Evolutionary conservation across 2,329 filamentous ascomycete genomes (phyloP), one percentile per base, ranked within the genome.

Genomic region (Penicillium vulpinum): DNA sequence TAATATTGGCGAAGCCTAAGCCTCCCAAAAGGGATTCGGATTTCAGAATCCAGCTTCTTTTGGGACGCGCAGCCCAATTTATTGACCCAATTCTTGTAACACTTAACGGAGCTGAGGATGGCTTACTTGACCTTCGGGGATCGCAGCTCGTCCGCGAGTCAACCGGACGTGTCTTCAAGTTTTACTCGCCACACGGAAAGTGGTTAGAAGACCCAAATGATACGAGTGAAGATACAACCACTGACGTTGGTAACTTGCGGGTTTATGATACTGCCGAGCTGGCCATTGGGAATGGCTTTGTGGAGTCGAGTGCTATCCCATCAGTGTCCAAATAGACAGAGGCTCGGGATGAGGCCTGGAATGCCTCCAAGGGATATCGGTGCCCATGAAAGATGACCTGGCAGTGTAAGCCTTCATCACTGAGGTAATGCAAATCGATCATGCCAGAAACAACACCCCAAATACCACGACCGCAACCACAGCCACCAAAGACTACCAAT

Each of bases 1-100:
- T 64, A n/a, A 61, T 68, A 7, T 11, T 61, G 9, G 40, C 58
- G 4, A 24, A 47, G 0, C 62, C 65, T 2, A 70, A 66, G 9
- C 15, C 51, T 2, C 51, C 47, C 0, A 5, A 28, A 1, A 41
- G 40, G 1, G 39, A 38, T 4, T 58, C 60, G 0, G 51, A 52
- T 5, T 43, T 49, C 21, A 57, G 68, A 13, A 6, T 62, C 1
- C 11, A 31, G 3, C 47, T 58, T 0, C 49, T 67, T n/a, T 18
- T 69, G 5, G 44, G 41, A 21, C 52, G 57, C 8, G 68, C 69
- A 0, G 31, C n/a, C 1, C 22, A 11, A 0, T 64, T 56, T 36
- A 36, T 71, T 8, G 68, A 71, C 36, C 68, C 68, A 0, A 59
- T 71, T 3, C n/a, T 67, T n/a, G 40, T 68, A 5, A 13, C 44